Evolutionary conservation across 2,329 filamentous ascomycete genomes (phyloP).

Genomic region (Penicillium sp.): DNA sequence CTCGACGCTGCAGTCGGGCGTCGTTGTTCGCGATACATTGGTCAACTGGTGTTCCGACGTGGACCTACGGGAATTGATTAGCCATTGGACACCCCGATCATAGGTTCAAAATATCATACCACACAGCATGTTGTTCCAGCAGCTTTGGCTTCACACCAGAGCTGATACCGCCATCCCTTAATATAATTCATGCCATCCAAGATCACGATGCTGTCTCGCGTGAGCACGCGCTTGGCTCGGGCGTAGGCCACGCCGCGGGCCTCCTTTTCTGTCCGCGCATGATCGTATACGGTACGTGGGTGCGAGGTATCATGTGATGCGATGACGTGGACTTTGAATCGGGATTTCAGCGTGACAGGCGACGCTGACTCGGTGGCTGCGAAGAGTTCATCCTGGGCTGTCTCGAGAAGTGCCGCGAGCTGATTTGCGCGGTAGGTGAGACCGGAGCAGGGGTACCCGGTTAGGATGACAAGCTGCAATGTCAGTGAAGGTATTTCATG

Average conservation of each 20-base stretch:
- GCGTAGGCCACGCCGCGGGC: conserved; percentile 62
- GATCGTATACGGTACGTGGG: conserved; percentile 55
- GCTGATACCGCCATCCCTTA: conserved; percentile 66
- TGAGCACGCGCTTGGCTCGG: conserved; percentile 59
- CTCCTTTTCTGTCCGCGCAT: conserved; percentile 61
- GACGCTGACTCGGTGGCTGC: conserved; percentile 32
- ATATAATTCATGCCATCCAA: conserved; percentile 68
- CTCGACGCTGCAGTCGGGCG: conserved; percentile 28
- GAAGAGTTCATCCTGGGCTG: conserved; percentile 48
- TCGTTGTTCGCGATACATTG: conserved; percentile 58
- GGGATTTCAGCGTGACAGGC: conserved; percentile 39
- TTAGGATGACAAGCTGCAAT: conserved; percentile 58
- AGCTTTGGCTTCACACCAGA: conserved; percentile 67
- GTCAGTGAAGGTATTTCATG: neutral
- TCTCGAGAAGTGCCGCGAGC: conserved; percentile 53
- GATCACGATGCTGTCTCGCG: conserved; percentile 60
- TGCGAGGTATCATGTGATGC: conserved; percentile 42
- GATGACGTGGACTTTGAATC: conserved; percentile 44
- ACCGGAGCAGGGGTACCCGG: conserved; percentile 63
- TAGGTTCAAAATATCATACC: conserved; percentile 41
- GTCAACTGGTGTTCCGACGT: conserved; percentile 57
- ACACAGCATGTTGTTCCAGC: conserved; percentile 62
- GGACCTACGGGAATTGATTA: conserved; percentile 46
- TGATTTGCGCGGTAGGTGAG: conserved; percentile 62
- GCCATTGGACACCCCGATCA: neutral